Conservation (phyloP, 257 asterid species). For the Paraleonurus japonicus region DNA sequence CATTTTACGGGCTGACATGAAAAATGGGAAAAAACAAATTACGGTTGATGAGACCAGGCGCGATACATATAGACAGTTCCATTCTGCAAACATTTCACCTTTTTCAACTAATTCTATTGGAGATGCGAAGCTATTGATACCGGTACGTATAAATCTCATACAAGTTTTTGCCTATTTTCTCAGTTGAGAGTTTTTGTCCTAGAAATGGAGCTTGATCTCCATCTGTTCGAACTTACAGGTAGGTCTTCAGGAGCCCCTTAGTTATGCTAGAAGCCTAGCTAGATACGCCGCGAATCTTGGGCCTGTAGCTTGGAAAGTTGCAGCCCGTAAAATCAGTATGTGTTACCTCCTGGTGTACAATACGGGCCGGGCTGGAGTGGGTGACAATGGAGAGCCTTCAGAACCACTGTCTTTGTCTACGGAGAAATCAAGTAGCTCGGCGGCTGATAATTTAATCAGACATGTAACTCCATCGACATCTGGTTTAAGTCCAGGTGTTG, state of each 20-base stretch:
- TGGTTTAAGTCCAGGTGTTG: constrained; percentile 33
- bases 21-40: constrained; percentile 76
- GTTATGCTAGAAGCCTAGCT: constrained; percentile 83
- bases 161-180: neutral
- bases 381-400: constrained; percentile 49
- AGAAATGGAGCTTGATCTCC: neutral
- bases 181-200: neutral
- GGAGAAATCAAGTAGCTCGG: constrained; percentile 35
- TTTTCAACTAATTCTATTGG: constrained; percentile 42
- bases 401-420: constrained; percentile 37
- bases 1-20: constrained; percentile 91
- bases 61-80: constrained; percentile 64
- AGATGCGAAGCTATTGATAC: constrained; percentile 53
- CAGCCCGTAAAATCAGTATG: constrained; percentile 53
- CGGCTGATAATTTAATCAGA: constrained; percentile 37
- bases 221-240: constrained; percentile 45
- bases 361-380: constrained; percentile 98
- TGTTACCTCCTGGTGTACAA: constrained; percentile 58
- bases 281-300: constrained; percentile 85
- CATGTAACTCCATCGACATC: constrained; percentile 36
- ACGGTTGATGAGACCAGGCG: constrained; percentile 80
- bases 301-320: constrained; percentile 80
- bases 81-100: constrained; percentile 42
- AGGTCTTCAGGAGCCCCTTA: constrained; percentile 78
- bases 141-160: constrained; percentile 44